A percentile compares a stretch with the other conserved stretches of the same genome.
Evolutionary conservation across 208 protist species (phyloP).

Genomic region (Trypanosomatidae sp.): DNA sequence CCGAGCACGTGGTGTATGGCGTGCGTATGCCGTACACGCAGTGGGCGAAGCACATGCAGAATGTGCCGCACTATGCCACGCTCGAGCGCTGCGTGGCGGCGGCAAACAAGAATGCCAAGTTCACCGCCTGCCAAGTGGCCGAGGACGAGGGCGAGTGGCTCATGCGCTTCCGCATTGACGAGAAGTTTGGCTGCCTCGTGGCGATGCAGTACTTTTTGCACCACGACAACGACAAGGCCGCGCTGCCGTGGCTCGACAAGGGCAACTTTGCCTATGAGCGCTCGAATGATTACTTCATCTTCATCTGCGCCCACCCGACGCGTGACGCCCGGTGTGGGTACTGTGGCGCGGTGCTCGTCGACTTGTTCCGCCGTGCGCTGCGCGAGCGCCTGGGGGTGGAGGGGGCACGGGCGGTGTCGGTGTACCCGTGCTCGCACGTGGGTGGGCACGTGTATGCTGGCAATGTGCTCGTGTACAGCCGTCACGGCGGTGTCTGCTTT

Average conservation of each 20-base stretch:
- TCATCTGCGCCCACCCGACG: constrained; percentile 69
- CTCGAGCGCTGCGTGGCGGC: constrained; percentile 14
- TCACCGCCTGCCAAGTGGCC: constrained; percentile 21
- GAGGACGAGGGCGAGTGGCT: constrained; percentile 37
- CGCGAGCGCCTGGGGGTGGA: constrained; percentile 14
- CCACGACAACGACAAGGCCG: constrained; percentile 14
- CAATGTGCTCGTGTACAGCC: constrained; percentile 84
- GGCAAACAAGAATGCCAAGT: constrained; percentile 18
- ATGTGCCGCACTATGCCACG: constrained; percentile 41
- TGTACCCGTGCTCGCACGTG: constrained; percentile 71
- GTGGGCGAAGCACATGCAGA: constrained; percentile 50
- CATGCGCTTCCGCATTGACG: constrained; percentile 39
- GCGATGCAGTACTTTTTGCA: constrained; percentile 42
- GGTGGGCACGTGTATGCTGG: constrained; percentile 86
- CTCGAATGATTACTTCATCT: constrained; percentile 71
- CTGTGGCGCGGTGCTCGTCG: constrained; percentile 76
- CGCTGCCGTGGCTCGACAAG: constrained; percentile 52
- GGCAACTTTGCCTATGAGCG: constrained; percentile 59
- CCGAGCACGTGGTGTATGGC: constrained; percentile 66
- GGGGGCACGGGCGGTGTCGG: constrained; percentile 20
- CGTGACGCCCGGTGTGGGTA: constrained; percentile 81
- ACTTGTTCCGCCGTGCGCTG: constrained; percentile 59
- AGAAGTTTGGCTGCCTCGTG: constrained; percentile 12
- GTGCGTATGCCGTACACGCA: constrained; percentile 36
- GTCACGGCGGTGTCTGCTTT: constrained; percentile 70